Evolutionary conservation across 2,329 filamentous ascomycete species (phyloP), one percentile per base, ranked within the genome.

Genomic region (Zelopaecilomyces penicillatus): DNA sequence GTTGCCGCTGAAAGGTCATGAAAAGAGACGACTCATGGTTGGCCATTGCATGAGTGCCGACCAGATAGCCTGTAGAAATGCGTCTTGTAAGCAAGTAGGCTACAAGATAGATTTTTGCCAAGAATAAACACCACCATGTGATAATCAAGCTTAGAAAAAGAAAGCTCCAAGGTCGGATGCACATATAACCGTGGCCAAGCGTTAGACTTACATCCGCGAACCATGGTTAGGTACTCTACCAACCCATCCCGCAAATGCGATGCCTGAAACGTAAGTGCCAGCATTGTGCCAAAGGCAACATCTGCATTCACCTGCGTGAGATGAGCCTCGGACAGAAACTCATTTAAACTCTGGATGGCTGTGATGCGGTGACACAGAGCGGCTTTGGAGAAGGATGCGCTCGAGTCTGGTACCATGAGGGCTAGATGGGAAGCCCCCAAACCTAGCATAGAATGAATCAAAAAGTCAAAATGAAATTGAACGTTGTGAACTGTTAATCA

Each of bases 371-470:
- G 67, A 11, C 56, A 49, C 9, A 69, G 51, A 0, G 65, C 65
- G 1, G 52, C 47, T 4, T 52, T 46, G 1, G 54, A 50, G 38
- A 60, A 57, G 36, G 49, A 50, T 9, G 43, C 49, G 6, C 32
- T 29, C 2, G 28, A 30, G 9, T 34, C 32, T 2, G 50, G 51
- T 4, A 52, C 48, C 2, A 57, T 42, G 2, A 67, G 49, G 31
- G 50, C 46, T 19, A 69, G 54, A 48, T 69, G 65, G 3, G 64
- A 66, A 4, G 66, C 66, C 1, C 60, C 65, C 1, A 69, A 56
- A 1, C 61, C 67, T 1, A 70, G 55, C 60, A 70, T 67, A 4
- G 66, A 59, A 43, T 69, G 66, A 32, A 66, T 49, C n/a, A 70
- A 50, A 47, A 65, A 69, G 28, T 66, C 63, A 41, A 63, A 67